phyloP scores from a whole-genome alignment of 2,329 filamentous ascomycete species.

The Ophiosphaerella narmari region DNA sequence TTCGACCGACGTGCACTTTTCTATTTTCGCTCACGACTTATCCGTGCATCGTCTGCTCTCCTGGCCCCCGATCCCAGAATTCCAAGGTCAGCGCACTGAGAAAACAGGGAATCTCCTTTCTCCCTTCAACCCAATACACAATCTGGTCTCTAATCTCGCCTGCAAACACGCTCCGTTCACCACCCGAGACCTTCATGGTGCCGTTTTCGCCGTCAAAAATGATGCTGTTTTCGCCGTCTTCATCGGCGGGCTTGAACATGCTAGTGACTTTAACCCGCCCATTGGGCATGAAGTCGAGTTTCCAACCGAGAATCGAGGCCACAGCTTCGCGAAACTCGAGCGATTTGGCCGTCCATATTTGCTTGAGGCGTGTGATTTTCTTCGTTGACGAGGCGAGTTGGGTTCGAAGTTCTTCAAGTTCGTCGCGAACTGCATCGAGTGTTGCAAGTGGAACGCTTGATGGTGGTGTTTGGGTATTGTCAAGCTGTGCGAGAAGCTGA shows the following conservation, averaged over 20 bases:
- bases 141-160: constrained; percentile 82
- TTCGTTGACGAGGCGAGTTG: constrained; percentile 71
- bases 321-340: constrained; percentile 96
- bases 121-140: constrained; percentile 93
- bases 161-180: constrained; percentile 84
- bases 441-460: constrained; percentile 75
- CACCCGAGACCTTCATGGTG: constrained; percentile 97
- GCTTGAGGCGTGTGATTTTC: constrained; percentile 80
- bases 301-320: constrained; percentile 89
- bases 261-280: constrained; percentile 91
- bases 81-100: constrained; percentile 88
- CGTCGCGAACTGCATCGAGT: constrained; percentile 74
- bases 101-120: constrained; percentile 92
- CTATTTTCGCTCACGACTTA: neutral
- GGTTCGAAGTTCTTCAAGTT: constrained; percentile 65
- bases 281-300: constrained; percentile 94
- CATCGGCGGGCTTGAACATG: constrained; percentile 74
- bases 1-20: neutral
- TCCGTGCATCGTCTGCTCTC: constrained; percentile 26
- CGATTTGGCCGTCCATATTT: constrained; percentile 90
- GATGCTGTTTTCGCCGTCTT: constrained; percentile 63
- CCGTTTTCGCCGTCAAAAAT: constrained; percentile 92
- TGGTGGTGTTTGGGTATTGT: constrained; percentile 44
- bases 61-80: constrained; percentile 74
- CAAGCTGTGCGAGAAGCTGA: constrained; percentile 76